Conservation (phyloP, 495 filamentous ascomycete genomes). For the Hypoxylon rickii region DNA sequence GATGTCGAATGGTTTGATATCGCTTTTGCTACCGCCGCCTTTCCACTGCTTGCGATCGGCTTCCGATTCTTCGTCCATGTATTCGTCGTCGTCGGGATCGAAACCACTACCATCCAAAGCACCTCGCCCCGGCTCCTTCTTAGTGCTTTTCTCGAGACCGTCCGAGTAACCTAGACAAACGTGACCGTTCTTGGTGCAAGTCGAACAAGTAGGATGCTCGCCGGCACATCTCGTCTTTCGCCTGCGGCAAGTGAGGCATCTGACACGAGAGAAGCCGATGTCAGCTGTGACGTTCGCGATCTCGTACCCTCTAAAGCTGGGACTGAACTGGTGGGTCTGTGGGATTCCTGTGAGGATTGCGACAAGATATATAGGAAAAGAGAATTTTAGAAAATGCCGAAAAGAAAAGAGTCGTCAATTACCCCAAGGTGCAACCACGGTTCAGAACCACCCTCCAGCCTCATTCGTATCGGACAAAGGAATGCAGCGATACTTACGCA, state of each 20-base stretch:
- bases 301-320: slow-evolving; percentile 36
- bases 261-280: slow-evolving; percentile 37
- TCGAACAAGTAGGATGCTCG: slow-evolving; percentile 74
- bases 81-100: slow-evolving; percentile 37
- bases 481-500: slow-evolving; percentile 61
- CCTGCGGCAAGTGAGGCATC: slow-evolving; percentile 79
- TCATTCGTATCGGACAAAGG: slow-evolving; percentile 25
- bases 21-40: slow-evolving; percentile 15
- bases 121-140: slow-evolving; percentile 35
- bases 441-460: slow-evolving; percentile 22
- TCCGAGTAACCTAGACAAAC: slow-evolving; percentile 71
- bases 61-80: slow-evolving; percentile 42
- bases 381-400: slow-evolving; percentile 14
- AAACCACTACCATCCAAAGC: slow-evolving; percentile 14
- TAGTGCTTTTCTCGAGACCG: slow-evolving; percentile 49
- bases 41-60: slow-evolving; percentile 43
- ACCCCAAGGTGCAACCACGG: slow-evolving; percentile 9
- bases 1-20: slow-evolving; percentile 24
- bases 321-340: slow-evolving; percentile 28
- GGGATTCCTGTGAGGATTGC: slow-evolving; percentile 31
- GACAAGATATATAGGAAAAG: slow-evolving; percentile 18
- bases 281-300: slow-evolving; percentile 21
- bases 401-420: slow-evolving; percentile 31
- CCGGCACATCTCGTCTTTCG: slow-evolving; percentile 84
- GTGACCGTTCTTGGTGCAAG: slow-evolving; percentile 76